Evolutionary conservation across 805 yeast species (phyloP).

Genomic region (Candida ipomoeae): DNA sequence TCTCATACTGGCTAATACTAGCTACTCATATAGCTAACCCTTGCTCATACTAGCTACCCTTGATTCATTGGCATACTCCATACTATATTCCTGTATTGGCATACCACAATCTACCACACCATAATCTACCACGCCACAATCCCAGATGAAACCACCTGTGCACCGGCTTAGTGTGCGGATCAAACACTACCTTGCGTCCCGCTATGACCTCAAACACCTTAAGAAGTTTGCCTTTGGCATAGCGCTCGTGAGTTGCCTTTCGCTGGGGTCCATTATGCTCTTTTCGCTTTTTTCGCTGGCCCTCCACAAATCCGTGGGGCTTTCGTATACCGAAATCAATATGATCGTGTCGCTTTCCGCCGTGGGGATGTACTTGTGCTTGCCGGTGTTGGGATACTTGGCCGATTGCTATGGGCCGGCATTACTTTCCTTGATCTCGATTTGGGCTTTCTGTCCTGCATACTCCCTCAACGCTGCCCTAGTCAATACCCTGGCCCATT

Average conservation of each 20-base stretch:
- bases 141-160: slow-evolving; percentile 14
- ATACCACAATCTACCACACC: not conserved
- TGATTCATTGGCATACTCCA: not conserved
- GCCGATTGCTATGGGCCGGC: slow-evolving; percentile 88
- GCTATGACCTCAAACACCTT: slow-evolving; percentile 40
- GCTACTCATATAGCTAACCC: too few relatives aligned
- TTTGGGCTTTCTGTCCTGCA: slow-evolving; percentile 62
- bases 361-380: slow-evolving; percentile 77
- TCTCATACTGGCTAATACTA: too few relatives aligned
- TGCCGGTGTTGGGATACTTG: slow-evolving; percentile 76
- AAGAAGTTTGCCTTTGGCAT: slow-evolving; percentile 50
- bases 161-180: slow-evolving; percentile 40
- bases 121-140: not conserved
- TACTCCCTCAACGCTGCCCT: slow-evolving; percentile 43
- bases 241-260: slow-evolving; percentile 61
- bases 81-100: not conserved
- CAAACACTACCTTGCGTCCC: slow-evolving; percentile 37
- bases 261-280: slow-evolving; percentile 78
- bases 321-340: slow-evolving; percentile 63
- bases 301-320: slow-evolving; percentile 54
- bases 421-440: slow-evolving; percentile 56
- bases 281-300: slow-evolving; percentile 77
- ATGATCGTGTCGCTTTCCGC: slow-evolving; percentile 69
- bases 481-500: slow-evolving; percentile 14
- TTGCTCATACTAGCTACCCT: not conserved